Base-by-base conservation (phyloP, 2,329 filamentous ascomycete species). In the Aspergillus nomiae region DNA sequence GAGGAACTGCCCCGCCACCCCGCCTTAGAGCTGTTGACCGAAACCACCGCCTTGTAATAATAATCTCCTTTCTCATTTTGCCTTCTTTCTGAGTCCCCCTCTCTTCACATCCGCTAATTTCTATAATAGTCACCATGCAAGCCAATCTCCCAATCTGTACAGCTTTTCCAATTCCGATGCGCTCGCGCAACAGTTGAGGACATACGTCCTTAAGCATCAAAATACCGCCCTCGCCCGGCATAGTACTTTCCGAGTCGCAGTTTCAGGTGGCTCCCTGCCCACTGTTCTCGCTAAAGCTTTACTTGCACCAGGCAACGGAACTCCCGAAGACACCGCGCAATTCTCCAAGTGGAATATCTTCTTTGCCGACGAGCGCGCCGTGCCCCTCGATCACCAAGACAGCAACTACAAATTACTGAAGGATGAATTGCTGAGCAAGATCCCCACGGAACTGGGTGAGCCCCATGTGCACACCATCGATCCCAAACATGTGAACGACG, bases 331-430 rank as follows among this genome's bases (percentile, higher is more conserved):
- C 74, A 85, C 82, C 4, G 80, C 94, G 69, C 84, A 90, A 72
- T 97, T 96, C 80, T 83, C 85, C 76, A 92, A 92, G 78, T 99
- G 95, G 95, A 92, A 98, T 74, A 92, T 99, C 75, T 99, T 98
- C 85, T 98, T 97, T 80, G 94, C 94, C 75, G 95, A 99, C 77
- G 95, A 99, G 85, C 92, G 95, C 74, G 92, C 92, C 71, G 95
- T 98, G 59, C 91, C 95, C 26, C 89, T 97, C 70, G 89, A 95
- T 78, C 90, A 98, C 81, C 86, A 88, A 69, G 94, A 99, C 82
- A 97, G 93, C 83, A 99, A 98, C 83, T 97, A 97, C 81, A 88
- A 84, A 65, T 87, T 97, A 51, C 82, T 98, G 70, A 95, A 97
- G 83, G 83, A 88, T 55, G 93, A 97, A 81, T 85, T 97, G 57